Base-by-base conservation (phyloP, 1,139 yeast species). In the Yamadazyma buinensis region DNA sequence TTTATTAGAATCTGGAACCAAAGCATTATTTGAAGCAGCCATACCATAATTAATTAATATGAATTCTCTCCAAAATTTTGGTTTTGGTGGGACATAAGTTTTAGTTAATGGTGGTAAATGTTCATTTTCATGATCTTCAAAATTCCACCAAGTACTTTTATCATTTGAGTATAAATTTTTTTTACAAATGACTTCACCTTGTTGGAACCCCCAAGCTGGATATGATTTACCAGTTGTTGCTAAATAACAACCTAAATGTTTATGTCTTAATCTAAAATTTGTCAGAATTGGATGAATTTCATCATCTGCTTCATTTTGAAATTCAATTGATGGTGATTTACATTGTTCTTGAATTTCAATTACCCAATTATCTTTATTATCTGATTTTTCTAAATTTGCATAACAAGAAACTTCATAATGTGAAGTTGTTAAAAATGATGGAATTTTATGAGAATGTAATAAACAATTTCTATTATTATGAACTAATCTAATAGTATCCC, bases 121-220 rank as follows among this genome's bases (percentile, higher is more conserved):
- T 4, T 60, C 61, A 51, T 81, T 79, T 32, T 59, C 62, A 49
- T 83, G 87, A 38, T 77, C 78, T 56, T 84, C 94, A 24, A 84
- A 56, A 56, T 84, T 84, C 94, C 94, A 84, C 84, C 87, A 80
- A 2, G 88, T 79, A 25, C 80, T 72, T 49, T 81, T 79, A 49
- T 83, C 90, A 36, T 66, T 62, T 3, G 57, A 47, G 26, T 69
- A 61, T 54, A 68, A 60, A 1, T 79, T 57, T 15, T 64, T 55
- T 46, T 79, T 79, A 55, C 94, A 84, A 7, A 80, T 76, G 26
- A 84, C 85, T 56, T 84, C 94, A 17, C 88, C 87, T 57, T 84
- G 94, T 41, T 76, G 78, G 57, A 77, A 84, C 1, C 94, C 94
- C 94, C 94, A 84, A 1, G 80, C 62, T 3, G 94, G 94, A 47